These are phyloP conservation scores for Didymella exigua DNA, from an alignment of 2,329 filamentous ascomycete genomes.

Conservation along the genomic window DNA sequence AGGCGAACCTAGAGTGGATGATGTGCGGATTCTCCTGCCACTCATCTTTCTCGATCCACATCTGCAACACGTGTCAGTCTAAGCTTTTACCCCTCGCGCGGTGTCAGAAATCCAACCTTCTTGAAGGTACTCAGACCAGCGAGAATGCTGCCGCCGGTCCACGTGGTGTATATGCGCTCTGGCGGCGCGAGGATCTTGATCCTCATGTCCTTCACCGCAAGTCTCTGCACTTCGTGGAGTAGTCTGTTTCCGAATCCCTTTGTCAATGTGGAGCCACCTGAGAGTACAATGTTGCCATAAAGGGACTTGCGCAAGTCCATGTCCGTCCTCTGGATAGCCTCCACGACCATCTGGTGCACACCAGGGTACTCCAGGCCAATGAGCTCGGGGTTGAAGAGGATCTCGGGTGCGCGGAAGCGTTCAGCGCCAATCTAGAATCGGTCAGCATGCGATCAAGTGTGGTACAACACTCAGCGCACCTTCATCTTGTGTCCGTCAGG, in stretches of 20 bases:
- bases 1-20: constrained; percentile 97
- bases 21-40: constrained; percentile 99
- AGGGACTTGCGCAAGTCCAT: constrained; percentile 92
- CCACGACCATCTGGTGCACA: constrained; percentile 96
- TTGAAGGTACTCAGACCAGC: constrained; percentile 96
- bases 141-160: constrained; percentile 97
- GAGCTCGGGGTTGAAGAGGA: constrained; percentile 95
- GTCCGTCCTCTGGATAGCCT: constrained; percentile 92
- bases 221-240: constrained; percentile 85
- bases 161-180: constrained; percentile 97
- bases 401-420: constrained; percentile 93
- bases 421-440: constrained; percentile 78
- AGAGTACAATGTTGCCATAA: constrained; percentile 96
- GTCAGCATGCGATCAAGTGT: constrained; percentile 28
- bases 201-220: constrained; percentile 98
- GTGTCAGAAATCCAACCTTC: constrained; percentile 69
- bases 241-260: constrained; percentile 96
- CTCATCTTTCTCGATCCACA: constrained; percentile 99
- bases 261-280: constrained; percentile 92
- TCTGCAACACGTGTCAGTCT: constrained; percentile 62
- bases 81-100: constrained; percentile 9
- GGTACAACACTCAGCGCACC: constrained; percentile 55
- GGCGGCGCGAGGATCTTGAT: constrained; percentile 99
- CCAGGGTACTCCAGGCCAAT: constrained; percentile 97
- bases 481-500: constrained; percentile 94